phyloP scores from a whole-genome alignment of 192 early-diverging fungal species.

The Rhizoclosmatium sp. region DNA sequence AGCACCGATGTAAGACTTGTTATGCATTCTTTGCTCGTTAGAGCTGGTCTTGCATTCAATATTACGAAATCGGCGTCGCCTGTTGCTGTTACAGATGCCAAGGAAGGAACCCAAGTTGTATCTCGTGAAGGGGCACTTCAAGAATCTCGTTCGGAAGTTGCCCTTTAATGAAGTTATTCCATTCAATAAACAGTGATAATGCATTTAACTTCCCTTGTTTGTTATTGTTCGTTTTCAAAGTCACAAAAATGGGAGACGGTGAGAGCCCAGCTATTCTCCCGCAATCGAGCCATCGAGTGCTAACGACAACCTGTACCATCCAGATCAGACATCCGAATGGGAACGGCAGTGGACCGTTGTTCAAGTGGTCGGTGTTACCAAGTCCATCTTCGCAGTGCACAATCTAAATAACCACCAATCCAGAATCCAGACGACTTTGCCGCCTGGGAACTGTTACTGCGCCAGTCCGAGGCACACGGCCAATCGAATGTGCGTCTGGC shows the following conservation, averaged over 20 bases:
- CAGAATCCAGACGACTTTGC: slow-evolving; percentile 71
- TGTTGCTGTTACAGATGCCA: not conserved
- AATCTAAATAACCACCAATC: not conserved
- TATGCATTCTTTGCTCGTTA: slow-evolving; percentile 50
- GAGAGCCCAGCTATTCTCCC: too few relatives aligned
- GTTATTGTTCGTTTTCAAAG: too few relatives aligned
- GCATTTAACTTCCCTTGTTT: too few relatives aligned
- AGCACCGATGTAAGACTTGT: slow-evolving; percentile 66
- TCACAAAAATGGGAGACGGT: too few relatives aligned
- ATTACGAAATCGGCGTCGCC: slow-evolving; percentile 34
- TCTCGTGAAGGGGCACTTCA: not conserved
- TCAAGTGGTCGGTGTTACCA: slow-evolving; percentile 38
- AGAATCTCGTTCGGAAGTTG: slow-evolving; percentile 1
- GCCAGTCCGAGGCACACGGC: slow-evolving; percentile 57
- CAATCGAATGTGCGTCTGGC: slow-evolving; percentile 58
- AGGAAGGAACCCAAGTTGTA: not conserved
- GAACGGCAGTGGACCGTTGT: slow-evolving; percentile 66
- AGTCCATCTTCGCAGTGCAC: not conserved
- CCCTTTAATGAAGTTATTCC: not conserved
- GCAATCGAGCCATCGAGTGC: not conserved
- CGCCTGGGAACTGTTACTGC: slow-evolving; percentile 74
- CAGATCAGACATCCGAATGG: slow-evolving; percentile 49
- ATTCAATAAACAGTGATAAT: too few relatives aligned
- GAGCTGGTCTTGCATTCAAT: slow-evolving; percentile 45
- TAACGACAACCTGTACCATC: not conserved